Evolutionary conservation across 1,284 basidiomycete genomes (phyloP), one percentile per base, ranked within the genome.

Genomic region (Mycena sp.): DNA sequence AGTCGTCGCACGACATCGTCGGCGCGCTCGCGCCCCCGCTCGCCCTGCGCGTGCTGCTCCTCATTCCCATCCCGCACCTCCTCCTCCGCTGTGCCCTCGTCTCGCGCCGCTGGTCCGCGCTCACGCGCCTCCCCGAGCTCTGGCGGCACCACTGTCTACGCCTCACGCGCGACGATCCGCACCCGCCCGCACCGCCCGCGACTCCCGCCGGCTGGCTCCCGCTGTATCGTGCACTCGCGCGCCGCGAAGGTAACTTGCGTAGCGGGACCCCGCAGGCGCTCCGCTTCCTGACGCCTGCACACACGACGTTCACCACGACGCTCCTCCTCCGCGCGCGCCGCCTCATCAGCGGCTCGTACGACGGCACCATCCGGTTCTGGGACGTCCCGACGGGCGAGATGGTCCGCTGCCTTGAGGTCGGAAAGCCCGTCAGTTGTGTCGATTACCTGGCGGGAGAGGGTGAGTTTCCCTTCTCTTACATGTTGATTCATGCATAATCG

Each of bases 361-460:
- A 96, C 67, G 94, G 96, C 78, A 94, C 92, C 0, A 94, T 95
- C 63, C 83, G 94, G 7, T 91, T 95, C 76, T 96, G 94, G 94
- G 90, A 94, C 72, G 83, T 95, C 25, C 87, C 90, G 61, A 90
- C 88, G 0, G 92, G 91, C 6, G 88, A 90, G 72, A 88, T 92
- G 83, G 89, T 89, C 78, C 93, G 92, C 71, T 92, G 90, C 68
- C 73, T 94, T 49, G 84, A 89, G 61, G 91, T 90, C 40, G 94
- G 89, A 82, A 95, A 94, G 71, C 91, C 93, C 1, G 93, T 96
- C 46, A 93, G 93, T 60, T 96, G 95, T 76, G 87, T 97, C 40
- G 94, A 96, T 74, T 96, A 93, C 76, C 79, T 94, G 63, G 85
- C 88, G 0, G 90, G 93, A 46, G 92, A 95, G 77, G 89, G 89